phyloP scores from a whole-genome alignment of 139 green algal species.

The Coccomyxa sp. region DNA sequence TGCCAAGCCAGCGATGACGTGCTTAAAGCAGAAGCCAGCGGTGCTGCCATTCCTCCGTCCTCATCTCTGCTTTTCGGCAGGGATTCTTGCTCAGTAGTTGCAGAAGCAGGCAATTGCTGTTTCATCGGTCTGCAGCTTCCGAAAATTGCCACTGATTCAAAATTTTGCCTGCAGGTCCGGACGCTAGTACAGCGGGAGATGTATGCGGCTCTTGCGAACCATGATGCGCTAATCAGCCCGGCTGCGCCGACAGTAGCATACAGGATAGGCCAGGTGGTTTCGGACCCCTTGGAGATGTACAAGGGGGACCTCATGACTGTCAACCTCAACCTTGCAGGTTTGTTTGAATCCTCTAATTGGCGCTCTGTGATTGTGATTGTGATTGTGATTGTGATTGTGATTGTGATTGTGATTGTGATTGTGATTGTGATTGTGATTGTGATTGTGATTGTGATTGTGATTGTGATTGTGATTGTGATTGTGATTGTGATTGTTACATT shows the following conservation, averaged over 20 bases:
- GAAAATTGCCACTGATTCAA: background rate
- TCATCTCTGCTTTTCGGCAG: background rate
- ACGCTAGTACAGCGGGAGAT: constrained; percentile 79
- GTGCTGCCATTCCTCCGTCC: background rate
- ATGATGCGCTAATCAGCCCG: constrained; percentile 70
- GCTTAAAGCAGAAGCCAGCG: too few relatives aligned
- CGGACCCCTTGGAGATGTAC: constrained; percentile 90
- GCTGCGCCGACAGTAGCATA: constrained; percentile 82
- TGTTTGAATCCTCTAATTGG: background rate
- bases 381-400: too few relatives aligned
- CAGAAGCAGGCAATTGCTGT: background rate
- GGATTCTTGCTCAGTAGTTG: background rate
- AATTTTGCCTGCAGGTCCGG: constrained; percentile 57
- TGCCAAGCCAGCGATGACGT: too few relatives aligned
- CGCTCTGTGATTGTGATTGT: too few relatives aligned
- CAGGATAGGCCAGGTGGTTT: constrained; percentile 71
- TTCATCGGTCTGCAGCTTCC: background rate
- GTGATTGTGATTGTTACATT: too few relatives aligned
- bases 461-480: too few relatives aligned
- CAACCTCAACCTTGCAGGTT: constrained; percentile 83
- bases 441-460: too few relatives aligned
- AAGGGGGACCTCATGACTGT: constrained; percentile 95
- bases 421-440: too few relatives aligned
- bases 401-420: too few relatives aligned
- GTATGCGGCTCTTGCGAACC: constrained; percentile 36